Conservation (phyloP, 768 basidiomycete genomes). For the Leccinellum albellum region DNA sequence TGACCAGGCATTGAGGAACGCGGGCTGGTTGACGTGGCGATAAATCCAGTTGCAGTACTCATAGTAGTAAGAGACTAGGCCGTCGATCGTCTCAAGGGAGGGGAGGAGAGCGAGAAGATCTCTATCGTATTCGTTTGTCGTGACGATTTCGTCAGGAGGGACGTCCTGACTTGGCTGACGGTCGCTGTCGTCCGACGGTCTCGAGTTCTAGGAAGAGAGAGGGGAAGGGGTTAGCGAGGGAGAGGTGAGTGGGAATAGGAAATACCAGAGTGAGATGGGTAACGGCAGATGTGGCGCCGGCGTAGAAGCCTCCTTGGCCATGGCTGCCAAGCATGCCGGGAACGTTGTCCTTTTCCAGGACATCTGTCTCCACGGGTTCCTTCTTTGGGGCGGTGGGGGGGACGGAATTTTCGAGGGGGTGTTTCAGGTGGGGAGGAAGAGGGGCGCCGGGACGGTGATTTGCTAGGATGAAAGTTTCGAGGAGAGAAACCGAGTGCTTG, state of each 20-base stretch:
- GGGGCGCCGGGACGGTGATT: slow-evolving; percentile 25
- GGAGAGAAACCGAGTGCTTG: slow-evolving; percentile 39
- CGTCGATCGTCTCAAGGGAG: slow-evolving; percentile 63
- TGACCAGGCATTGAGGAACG: slow-evolving; percentile 65
- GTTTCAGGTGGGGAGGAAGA: slow-evolving; percentile 28
- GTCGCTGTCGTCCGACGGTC: slow-evolving; percentile 50
- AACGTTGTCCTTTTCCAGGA: slow-evolving; percentile 42
- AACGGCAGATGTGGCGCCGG: slow-evolving; percentile 74
- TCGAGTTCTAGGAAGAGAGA: slow-evolving; percentile 35
- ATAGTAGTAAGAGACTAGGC: slow-evolving; percentile 72
- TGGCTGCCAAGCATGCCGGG: slow-evolving; percentile 69
- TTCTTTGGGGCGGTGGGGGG: slow-evolving; percentile 47
- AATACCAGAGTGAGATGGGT: slow-evolving; percentile 63
- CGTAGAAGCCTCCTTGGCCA: slow-evolving; percentile 65
- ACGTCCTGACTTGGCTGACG: slow-evolving; percentile 52
- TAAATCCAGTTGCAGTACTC: slow-evolving; percentile 89
- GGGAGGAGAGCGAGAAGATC: slow-evolving; percentile 70
- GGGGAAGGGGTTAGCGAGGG: slow-evolving; percentile 3
- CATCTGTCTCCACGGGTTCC: slow-evolving; percentile 47
- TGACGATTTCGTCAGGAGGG: slow-evolving; percentile 37
- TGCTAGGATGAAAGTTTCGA: slow-evolving; percentile 34
- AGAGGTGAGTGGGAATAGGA: slow-evolving; percentile 7
- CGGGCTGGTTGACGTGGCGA: slow-evolving; percentile 64
- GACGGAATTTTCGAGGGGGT: slow-evolving; percentile 18
- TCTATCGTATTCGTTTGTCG: slow-evolving; percentile 58